Evolutionary conservation across 1,284 basidiomycete genomes (phyloP).

Genomic region (Ceratobasidium sp.): DNA sequence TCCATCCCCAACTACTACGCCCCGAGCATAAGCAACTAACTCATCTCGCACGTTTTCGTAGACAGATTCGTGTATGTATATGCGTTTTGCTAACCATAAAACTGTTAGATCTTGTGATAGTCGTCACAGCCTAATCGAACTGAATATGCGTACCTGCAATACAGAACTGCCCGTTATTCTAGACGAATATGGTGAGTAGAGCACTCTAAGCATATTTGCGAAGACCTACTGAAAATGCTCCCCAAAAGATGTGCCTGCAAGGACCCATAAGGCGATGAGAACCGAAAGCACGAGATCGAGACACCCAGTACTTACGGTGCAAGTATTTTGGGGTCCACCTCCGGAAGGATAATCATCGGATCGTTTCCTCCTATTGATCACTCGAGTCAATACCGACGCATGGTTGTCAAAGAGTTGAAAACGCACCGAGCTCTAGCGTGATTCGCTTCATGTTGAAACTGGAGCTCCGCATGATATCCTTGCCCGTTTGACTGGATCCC

Average conservation of each 20-base stretch:
- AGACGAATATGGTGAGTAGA: not conserved
- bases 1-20: slow-evolving; percentile 18
- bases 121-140: not conserved
- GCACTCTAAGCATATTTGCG: not conserved
- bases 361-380: slow-evolving; percentile 33
- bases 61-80: slow-evolving; percentile 40
- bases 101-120: not conserved
- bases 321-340: slow-evolving; percentile 12
- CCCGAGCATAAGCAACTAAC: slow-evolving; percentile 23
- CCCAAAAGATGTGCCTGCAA: slow-evolving; percentile 35
- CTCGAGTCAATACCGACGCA: not conserved
- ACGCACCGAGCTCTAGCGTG: slow-evolving; percentile 79
- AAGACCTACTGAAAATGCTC: slow-evolving; percentile 19
- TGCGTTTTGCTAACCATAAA: slow-evolving; percentile 33
- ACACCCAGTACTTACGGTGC: slow-evolving; percentile 24
- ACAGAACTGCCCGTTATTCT: slow-evolving; percentile 44
- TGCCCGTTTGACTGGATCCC: slow-evolving; percentile 79
- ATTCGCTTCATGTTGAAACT: slow-evolving; percentile 70
- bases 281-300: not conserved
- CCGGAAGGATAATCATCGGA: slow-evolving; percentile 33
- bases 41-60: slow-evolving; percentile 35
- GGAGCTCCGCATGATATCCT: slow-evolving; percentile 81
- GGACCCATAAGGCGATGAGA: not conserved
- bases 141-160: slow-evolving; percentile 29
- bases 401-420: not conserved